Evolutionary conservation across 495 filamentous ascomycete species (phyloP), one percentile per base, ranked within the genome.

Genomic region (Podospora comata): DNA sequence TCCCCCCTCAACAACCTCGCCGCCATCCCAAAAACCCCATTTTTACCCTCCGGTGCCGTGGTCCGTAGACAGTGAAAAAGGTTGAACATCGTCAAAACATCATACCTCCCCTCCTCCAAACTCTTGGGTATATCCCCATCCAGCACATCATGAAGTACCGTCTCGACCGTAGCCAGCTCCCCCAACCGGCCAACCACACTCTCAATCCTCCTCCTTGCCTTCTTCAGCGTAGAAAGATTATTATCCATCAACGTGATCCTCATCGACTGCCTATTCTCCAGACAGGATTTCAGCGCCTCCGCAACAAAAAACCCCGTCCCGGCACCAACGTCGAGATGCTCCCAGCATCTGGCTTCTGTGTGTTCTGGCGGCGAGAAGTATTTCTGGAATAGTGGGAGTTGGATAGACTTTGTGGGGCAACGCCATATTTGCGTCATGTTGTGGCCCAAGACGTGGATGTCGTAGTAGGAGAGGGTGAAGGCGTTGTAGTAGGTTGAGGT

Each of bases 281-380:
- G 15, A 11, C 39, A 48, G 9, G 7, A 3, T 11, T 48, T 6
- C 6, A 70, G 53, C 9, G 71, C 67, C 9, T 54, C 27, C 16
- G 66, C 62, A 5, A 73, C 73, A 48, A 79, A 81, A 53, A 76
- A 81, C 4, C 80, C 79, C 0, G 75, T 78, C 2, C 73, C 81
- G 26, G 78, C 75, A 16, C 81, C 81, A 48, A 81, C 74, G 69
- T 82, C 79, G 15, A 82, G 73, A 64, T 83, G 81, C 11, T 67
- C 65, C 23, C 44, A 34, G 11, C 73, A 23, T 69, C 34, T 39
- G 1, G 30, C 30, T 32, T 5, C 3, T 32, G 30, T 32, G 20
- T 32, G 30, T 32, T 7, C 30, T 23, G 20, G 1, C 20, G 20
- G 20, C 20, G 20, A 32, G 30, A 78, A 74, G 53, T 77, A 68